phyloP scores from a whole-genome alignment of 2,329 filamentous ascomycete species.

The Penicillium sp. region DNA sequence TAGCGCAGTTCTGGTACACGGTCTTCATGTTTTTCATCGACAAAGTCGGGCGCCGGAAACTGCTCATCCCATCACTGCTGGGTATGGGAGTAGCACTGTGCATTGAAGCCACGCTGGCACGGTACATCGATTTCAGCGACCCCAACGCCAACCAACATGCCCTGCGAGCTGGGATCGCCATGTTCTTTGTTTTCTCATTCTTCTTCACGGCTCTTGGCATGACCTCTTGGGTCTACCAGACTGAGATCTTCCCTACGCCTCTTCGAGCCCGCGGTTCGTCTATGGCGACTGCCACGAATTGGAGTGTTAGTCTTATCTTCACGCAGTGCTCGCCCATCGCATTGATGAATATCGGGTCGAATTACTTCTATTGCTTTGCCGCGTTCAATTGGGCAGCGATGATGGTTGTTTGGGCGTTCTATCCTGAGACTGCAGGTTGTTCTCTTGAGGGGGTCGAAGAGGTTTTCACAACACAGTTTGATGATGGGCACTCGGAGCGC shows the following conservation, averaged over 20 bases:
- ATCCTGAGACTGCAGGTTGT: constrained; percentile 32
- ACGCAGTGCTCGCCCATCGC: constrained; percentile 51
- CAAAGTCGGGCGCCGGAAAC: constrained; percentile 49
- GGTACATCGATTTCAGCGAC: constrained; percentile 35
- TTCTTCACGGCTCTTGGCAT: constrained; percentile 47
- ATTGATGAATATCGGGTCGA: constrained; percentile 44
- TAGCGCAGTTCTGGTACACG: constrained; percentile 51
- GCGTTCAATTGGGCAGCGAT: constrained; percentile 50
- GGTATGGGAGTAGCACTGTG: constrained; percentile 44
- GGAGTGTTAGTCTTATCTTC: constrained; percentile 49
- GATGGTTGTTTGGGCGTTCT: constrained; percentile 34
- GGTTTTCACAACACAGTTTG: constrained; percentile 18
- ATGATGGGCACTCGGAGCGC: neutral
- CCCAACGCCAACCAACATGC: constrained; percentile 33
- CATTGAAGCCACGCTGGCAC: constrained; percentile 42
- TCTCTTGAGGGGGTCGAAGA: constrained; percentile 35
- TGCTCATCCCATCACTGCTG: constrained; percentile 46
- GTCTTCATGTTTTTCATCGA: constrained; percentile 49
- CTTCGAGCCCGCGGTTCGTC: constrained; percentile 45
- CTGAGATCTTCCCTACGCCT: constrained; percentile 48
- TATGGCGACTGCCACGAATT: constrained; percentile 47
- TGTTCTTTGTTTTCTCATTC: constrained; percentile 49
- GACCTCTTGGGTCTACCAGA: constrained; percentile 50
- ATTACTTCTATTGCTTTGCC: constrained; percentile 52
- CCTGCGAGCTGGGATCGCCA: constrained; percentile 47